Percentiles rank a stretch among this genome's conserved stretches.
Conservation (phyloP, 2,329 filamentous ascomycete species). For the Hypoxylon sp. region DNA sequence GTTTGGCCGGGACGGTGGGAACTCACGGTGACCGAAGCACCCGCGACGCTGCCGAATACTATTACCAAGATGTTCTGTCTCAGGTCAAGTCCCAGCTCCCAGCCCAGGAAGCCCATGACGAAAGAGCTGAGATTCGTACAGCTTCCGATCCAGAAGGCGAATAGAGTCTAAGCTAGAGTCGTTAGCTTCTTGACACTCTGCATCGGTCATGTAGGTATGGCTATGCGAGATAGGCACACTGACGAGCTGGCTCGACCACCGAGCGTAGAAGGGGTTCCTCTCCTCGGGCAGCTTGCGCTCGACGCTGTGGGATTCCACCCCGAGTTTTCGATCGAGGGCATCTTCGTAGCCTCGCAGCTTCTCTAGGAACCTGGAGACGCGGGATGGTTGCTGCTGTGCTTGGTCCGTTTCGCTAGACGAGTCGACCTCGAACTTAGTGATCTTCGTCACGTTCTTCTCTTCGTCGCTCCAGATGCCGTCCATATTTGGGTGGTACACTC, state of each 20-base stretch:
- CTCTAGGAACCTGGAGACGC: conserved; percentile 45
- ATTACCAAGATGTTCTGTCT: conserved; percentile 55
- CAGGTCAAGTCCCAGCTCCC: conserved; percentile 56
- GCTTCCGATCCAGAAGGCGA: conserved; percentile 59
- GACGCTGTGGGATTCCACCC: conserved; percentile 57
- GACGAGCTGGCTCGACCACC: conserved; percentile 50
- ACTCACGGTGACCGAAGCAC: conserved; percentile 49
- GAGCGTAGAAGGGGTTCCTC: conserved; percentile 47
- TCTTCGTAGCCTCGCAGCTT: conserved; percentile 53
- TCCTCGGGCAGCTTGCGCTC: conserved; percentile 55
- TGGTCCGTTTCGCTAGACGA: conserved; percentile 27
- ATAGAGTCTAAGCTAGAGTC: conserved; percentile 51
- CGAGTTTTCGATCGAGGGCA: conserved; percentile 55
- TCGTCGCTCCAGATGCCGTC: conserved; percentile 4
- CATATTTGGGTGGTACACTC: conserved; percentile 10
- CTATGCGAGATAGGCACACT: conserved; percentile 5
- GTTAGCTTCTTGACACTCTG: neutral
- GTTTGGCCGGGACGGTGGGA: neutral
- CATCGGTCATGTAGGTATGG: neutral
- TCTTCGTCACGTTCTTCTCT: conserved; percentile 17
- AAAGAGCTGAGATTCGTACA: conserved; percentile 61
- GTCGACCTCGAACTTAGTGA: conserved; percentile 8
- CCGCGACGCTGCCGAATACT: conserved; percentile 55
- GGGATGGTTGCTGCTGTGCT: neutral
- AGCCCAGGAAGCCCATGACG: conserved; percentile 58